A percentile compares a stretch with the other conserved stretches of the same genome.
phyloP scores from a whole-genome alignment of 495 filamentous ascomycete species.

The Ascobolus immersus region DNA sequence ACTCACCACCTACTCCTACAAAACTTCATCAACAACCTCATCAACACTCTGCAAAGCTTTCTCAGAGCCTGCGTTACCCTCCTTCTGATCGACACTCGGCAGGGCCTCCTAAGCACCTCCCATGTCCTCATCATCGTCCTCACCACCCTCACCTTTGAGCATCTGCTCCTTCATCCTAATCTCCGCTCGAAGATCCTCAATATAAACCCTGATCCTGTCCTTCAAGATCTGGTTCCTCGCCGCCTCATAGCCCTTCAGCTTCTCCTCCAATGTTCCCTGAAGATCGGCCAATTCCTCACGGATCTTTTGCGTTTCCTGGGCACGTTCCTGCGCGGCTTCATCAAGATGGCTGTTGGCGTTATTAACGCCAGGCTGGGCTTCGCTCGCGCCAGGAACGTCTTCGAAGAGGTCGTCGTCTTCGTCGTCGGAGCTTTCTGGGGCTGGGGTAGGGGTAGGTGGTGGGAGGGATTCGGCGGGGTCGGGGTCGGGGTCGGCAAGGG shows the following conservation, averaged over 20 bases:
- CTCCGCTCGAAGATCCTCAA: no score
- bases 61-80: no score
- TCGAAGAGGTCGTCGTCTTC: constrained; percentile 12
- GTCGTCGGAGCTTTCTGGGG: constrained; percentile 1
- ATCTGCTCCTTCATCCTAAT: no score
- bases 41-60: no score
- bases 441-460: background rate
- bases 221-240: constrained; percentile 12
- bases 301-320: constrained; percentile 10
- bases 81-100: no score
- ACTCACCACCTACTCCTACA: no score
- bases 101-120: no score
- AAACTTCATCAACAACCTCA: no score
- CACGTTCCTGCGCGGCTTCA: constrained; percentile 11
- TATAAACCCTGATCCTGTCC: no score
- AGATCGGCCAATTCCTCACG: constrained; percentile 14
- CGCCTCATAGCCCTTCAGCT: constrained; percentile 9
- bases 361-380: constrained; percentile 5
- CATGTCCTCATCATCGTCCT: no score
- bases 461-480: background rate
- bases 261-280: constrained; percentile 10
- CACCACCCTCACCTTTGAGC: no score
- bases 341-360: no score
- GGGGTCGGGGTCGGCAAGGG: background rate
- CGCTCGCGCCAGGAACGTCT: constrained; percentile 2